Conservation (phyloP, 345 rosid genomes). For the Kernera saxatilis region DNA sequence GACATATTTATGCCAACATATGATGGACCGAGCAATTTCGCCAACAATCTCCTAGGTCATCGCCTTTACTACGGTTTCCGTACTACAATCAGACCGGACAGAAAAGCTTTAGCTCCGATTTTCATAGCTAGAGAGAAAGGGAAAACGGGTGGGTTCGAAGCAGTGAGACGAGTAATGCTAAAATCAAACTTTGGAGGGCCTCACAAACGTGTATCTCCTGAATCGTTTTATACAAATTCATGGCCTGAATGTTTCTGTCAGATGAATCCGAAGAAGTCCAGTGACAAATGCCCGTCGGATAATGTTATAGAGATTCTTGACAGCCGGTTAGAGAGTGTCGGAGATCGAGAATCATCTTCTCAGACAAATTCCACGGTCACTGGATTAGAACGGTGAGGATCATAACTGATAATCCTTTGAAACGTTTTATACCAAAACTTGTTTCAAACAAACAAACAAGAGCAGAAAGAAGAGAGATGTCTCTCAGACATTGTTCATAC, state of each 20-base stretch:
- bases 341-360: conserved; percentile 35
- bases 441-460: conserved; percentile 5
- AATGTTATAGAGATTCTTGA: conserved; percentile 66
- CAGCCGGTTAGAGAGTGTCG: conserved; percentile 47
- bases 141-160: conserved; percentile 57
- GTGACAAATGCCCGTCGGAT: conserved; percentile 88
- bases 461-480: conserved; percentile 6
- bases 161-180: conserved; percentile 74
- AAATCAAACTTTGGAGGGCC: conserved; percentile 93
- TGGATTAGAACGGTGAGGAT: conserved; percentile 37
- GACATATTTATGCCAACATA: conserved; percentile 98
- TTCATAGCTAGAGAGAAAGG: conserved; percentile 79
- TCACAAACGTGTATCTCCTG: conserved; percentile 79
- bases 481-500: conserved; percentile 15
- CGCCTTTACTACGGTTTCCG: conserved; percentile 97
- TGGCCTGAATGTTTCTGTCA: conserved; percentile 99
- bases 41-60: conserved; percentile 96
- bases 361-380: conserved; percentile 41
- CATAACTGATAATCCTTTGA: not conserved
- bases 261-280: conserved; percentile 49
- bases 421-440: not conserved
- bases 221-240: conserved; percentile 95
- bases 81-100: conserved; percentile 87
- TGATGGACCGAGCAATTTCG: conserved; percentile 99
- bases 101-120: conserved; percentile 83